Conservation (phyloP, 2,329 filamentous ascomycete species). For the Falciphora oryzae region DNA sequence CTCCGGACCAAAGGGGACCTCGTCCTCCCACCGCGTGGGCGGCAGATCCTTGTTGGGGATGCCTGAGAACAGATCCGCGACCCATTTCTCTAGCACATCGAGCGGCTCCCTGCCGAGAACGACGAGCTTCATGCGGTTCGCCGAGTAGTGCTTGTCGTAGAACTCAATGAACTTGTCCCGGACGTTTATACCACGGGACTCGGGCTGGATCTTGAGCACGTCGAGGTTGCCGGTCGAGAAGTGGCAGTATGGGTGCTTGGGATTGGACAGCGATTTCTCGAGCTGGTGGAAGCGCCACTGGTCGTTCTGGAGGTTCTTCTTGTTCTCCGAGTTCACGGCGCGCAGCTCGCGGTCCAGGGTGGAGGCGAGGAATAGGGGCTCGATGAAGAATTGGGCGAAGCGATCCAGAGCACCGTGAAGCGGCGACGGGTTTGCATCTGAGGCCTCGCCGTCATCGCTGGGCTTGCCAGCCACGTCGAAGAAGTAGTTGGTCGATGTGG, state of each 20-base stretch:
- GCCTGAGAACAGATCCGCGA: conserved; percentile 72
- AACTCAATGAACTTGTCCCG: conserved; percentile 90
- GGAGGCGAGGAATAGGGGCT: conserved; percentile 77
- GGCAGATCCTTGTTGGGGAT: conserved; percentile 77
- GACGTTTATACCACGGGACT: conserved; percentile 75
- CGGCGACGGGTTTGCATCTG: conserved; percentile 50
- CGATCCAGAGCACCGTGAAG: conserved; percentile 80
- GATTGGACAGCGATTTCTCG: conserved; percentile 82
- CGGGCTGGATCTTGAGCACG: conserved; percentile 76
- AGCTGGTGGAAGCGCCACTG: conserved; percentile 83
- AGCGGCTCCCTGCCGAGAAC: conserved; percentile 76
- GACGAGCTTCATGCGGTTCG: conserved; percentile 89
- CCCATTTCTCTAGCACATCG: conserved; percentile 79
- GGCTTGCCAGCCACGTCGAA: conserved; percentile 88
- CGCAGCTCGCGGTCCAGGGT: conserved; percentile 82
- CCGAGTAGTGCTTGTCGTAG: conserved; percentile 82
- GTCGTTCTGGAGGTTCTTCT: conserved; percentile 93
- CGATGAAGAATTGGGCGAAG: conserved; percentile 91
- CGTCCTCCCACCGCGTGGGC: conserved; percentile 48
- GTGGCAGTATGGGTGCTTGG: conserved; percentile 80
- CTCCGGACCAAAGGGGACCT: conserved; percentile 41
- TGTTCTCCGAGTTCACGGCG: conserved; percentile 93
- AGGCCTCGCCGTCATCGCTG: conserved; percentile 51
- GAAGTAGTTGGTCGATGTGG: conserved; percentile 95
- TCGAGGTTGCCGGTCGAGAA: conserved; percentile 89